Base-by-base conservation (phyloP, 176 grass and related monocot genomes). In the Miscanthus lutarioriparius region DNA sequence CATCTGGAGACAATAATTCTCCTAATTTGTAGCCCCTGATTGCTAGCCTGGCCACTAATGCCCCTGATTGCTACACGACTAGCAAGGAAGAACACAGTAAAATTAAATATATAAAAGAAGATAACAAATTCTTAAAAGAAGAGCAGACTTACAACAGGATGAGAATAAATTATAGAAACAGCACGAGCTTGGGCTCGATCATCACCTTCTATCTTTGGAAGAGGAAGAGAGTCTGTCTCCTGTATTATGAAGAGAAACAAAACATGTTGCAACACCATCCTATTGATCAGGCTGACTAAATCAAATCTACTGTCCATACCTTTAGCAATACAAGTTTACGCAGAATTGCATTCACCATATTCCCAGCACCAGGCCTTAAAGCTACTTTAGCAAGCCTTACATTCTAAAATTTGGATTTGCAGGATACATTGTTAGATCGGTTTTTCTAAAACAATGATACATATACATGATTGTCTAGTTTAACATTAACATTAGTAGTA, bases 321-420 rank as follows among this genome's bases (percentile, higher is more conserved):
- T 95, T 95, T 26, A 98, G 73, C 47, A 53, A 59, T 73, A 95
- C 48, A 86, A 98, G 92, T 87, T 95, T 98, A 49, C 91, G 90
- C 49, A 95, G 80, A 90, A 98, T 89, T 51, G 86, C 95, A 90
- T 93, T 98, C 58, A 95, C 95, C 91, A 98, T 84, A 73, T 98
- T 98, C 76, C 92, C 95, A 70, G 95, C 95, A 67, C 92, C 95
- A 70, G 86, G 88, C 76, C 95, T 98, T 88, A 98, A 75, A 93
- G 89, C 91, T 85, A 92, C 83, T 91, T 95, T 95, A 33, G 95
- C 91, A 68, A 98, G 91, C 70, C 87, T 90, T 83, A 98, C 95
- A 85, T 95, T 98, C 95, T 98, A 82, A 86, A 93, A 86, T 66
- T 84, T 48, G 35, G 72, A 43, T 76, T 76, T 77, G 72, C 20